A percentile compares a stretch with the other conserved stretches of the same genome.
These are phyloP conservation scores for Chernovozyma sophiae-reginae DNA, from an alignment of 1,139 yeast species.

Conservation along the genomic window DNA sequence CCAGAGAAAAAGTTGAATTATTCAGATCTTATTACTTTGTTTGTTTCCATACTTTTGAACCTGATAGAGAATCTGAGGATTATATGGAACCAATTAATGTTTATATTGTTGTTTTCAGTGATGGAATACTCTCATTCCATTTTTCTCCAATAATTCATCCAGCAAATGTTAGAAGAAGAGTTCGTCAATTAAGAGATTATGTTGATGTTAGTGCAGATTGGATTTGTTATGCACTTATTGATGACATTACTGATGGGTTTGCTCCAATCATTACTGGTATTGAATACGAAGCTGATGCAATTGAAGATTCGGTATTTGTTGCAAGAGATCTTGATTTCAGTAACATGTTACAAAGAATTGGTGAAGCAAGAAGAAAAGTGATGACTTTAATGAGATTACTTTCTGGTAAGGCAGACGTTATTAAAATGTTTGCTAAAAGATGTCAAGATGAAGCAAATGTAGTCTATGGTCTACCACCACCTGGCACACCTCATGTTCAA, in stretches of 20 bases:
- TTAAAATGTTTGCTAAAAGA: conserved; percentile 94
- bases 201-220: conserved; percentile 88
- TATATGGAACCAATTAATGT: conserved; percentile 84
- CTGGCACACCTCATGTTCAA: background rate
- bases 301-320: conserved; percentile 66
- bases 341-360: conserved; percentile 72
- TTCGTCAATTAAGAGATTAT: conserved; percentile 83
- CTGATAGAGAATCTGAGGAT: conserved; percentile 72
- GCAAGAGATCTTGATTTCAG: conserved; percentile 54
- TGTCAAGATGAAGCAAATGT: conserved; percentile 62
- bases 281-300: conserved; percentile 88
- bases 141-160: conserved; percentile 79
- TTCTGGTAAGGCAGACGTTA: conserved; percentile 95
- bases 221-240: conserved; percentile 90
- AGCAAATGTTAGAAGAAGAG: conserved; percentile 86
- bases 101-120: conserved; percentile 81
- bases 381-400: conserved; percentile 89
- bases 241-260: conserved; percentile 90
- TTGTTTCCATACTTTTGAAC: conserved; percentile 78
- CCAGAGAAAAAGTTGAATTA: conserved; percentile 79
- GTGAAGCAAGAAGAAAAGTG: conserved; percentile 83
- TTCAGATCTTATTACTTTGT: conserved; percentile 74
- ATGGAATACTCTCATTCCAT: conserved; percentile 83
- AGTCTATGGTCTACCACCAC: background rate
- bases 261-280: conserved; percentile 86